Conservation (phyloP, 139 green algal genomes). For the Mesostigma viride region DNA sequence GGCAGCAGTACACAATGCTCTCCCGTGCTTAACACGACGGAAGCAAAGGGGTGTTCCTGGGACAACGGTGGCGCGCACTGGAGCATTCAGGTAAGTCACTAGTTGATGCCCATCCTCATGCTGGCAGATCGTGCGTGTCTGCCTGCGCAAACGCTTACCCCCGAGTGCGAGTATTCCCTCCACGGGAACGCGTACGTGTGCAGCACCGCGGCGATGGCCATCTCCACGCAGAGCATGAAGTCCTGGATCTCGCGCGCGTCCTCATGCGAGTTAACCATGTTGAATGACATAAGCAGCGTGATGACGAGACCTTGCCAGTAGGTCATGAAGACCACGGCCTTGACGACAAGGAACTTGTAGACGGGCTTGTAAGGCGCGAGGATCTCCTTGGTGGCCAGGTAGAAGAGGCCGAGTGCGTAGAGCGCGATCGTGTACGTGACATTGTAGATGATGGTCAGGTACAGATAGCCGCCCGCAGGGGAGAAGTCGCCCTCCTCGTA, state of each 20-base stretch:
- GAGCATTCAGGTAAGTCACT: no score
- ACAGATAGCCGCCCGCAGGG: conserved; percentile 28
- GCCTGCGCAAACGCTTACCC: conserved; percentile 17
- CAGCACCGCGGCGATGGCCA: conserved; percentile 65
- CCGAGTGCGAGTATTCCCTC: conserved; percentile 49
- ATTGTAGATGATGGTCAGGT: conserved; percentile 78
- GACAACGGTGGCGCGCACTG: no score
- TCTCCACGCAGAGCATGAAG: conserved; percentile 89
- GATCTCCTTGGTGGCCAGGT: conserved; percentile 79
- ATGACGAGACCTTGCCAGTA: conserved; percentile 83
- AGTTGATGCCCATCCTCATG: no score
- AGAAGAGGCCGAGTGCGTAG: conserved; percentile 88
- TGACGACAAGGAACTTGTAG: conserved; percentile 90
- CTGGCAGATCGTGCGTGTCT: no score
- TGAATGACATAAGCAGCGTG: conserved; percentile 41
- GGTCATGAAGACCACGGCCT: conserved; percentile 90
- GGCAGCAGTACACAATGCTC: neutral
- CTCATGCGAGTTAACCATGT: conserved; percentile 32
- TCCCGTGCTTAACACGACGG: neutral
- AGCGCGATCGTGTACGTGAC: conserved; percentile 79
- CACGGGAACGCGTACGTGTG: conserved; percentile 84
- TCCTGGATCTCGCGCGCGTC: conserved; percentile 77
- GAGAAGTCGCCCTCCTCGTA: conserved; percentile 72
- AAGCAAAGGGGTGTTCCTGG: neutral
- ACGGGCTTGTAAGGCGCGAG: conserved; percentile 82